These are phyloP conservation scores for Colletotrichum agaves DNA, from an alignment of 2,329 filamentous ascomycete species.

Conservation along the genomic window DNA sequence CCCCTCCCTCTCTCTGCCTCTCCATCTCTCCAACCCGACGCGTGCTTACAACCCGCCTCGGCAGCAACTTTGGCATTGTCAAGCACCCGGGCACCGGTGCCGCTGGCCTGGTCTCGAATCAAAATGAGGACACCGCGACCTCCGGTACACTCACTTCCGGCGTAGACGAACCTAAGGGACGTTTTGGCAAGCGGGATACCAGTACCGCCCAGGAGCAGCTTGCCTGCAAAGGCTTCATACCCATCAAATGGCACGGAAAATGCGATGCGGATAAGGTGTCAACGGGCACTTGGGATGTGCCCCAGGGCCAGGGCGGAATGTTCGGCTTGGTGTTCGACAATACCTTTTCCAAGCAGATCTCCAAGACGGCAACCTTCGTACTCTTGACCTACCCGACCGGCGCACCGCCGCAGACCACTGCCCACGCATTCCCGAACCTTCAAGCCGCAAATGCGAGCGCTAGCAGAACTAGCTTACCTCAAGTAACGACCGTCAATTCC, in stretches of 20 bases:
- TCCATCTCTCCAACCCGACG: neutral
- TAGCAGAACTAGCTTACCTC: constrained; percentile 64
- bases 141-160: constrained; percentile 60
- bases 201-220: constrained; percentile 71
- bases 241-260: constrained; percentile 89
- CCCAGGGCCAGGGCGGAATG: constrained; percentile 81
- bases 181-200: constrained; percentile 66
- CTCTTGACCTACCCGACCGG: constrained; percentile 92
- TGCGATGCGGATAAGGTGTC: constrained; percentile 97
- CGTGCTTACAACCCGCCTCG: constrained; percentile 21
- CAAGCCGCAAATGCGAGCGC: constrained; percentile 48
- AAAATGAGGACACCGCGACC: constrained; percentile 55
- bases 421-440: constrained; percentile 70
- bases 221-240: constrained; percentile 73
- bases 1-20: constrained; percentile 1
- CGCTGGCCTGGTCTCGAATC: constrained; percentile 58
- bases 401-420: constrained; percentile 78
- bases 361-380: constrained; percentile 95
- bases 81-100: constrained; percentile 87
- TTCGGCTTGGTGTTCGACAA: constrained; percentile 98
- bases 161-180: constrained; percentile 57
- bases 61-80: constrained; percentile 93
- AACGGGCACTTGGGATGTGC: constrained; percentile 88
- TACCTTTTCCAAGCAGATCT: constrained; percentile 94
- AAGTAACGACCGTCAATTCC: constrained; percentile 56